A percentile compares a stretch with the other conserved stretches of the same genome.
Conservation (phyloP, 441 rosid genomes). For the Populus tomentosa region DNA sequence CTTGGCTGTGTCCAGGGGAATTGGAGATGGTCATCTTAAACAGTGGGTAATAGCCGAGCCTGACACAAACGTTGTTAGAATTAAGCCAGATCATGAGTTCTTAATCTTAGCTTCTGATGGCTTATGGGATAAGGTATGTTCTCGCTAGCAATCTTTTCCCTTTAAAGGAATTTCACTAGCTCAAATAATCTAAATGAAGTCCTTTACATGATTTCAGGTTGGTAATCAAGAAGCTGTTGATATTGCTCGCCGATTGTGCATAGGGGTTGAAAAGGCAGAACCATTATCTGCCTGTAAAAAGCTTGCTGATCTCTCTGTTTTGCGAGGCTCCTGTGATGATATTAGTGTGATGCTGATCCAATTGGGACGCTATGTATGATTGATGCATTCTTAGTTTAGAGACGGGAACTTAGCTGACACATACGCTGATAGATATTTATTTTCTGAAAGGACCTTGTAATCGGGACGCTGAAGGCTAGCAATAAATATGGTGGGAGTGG, state of each 20-base stretch:
- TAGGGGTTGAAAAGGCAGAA: constrained; percentile 33
- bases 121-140: constrained; percentile 82
- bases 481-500: neutral
- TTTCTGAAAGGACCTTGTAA: neutral
- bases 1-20: constrained; percentile 80
- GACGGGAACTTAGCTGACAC: neutral
- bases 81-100: constrained; percentile 60
- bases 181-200: neutral
- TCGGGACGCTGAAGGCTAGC: too few species aligned
- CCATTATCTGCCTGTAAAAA: constrained; percentile 64
- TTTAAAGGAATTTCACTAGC: neutral
- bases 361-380: constrained; percentile 17
- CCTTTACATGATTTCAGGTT: constrained; percentile 40
- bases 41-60: constrained; percentile 87
- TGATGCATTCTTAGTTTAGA: too few species aligned
- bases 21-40: constrained; percentile 72
- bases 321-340: constrained; percentile 73
- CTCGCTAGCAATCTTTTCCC: neutral
- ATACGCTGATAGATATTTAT: neutral
- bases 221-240: constrained; percentile 89
- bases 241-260: constrained; percentile 46
- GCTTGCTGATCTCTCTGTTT: constrained; percentile 61
- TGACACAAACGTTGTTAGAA: constrained; percentile 47
- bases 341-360: constrained; percentile 72
- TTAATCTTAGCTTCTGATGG: constrained; percentile 93